Evolutionary conservation across 306 rosid species (phyloP), one percentile per base, ranked within the genome.

Genomic region (Corylus avellana): DNA sequence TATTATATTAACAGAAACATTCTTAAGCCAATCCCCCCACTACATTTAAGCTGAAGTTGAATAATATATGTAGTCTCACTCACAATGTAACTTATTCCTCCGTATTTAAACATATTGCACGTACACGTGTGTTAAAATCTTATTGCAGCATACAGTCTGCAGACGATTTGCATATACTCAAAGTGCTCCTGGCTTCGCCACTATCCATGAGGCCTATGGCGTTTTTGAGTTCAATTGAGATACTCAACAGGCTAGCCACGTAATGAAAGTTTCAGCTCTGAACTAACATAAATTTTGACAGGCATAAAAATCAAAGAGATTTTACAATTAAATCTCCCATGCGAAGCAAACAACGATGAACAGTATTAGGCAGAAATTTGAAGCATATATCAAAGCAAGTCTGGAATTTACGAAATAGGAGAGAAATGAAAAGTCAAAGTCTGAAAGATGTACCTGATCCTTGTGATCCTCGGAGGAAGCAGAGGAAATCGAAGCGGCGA

Each of bases 401-500:
- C 12, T 0, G 71, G 48, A 18, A 50, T n/a, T 46, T 46, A 72
- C 7, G 18, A 14, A 59, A 46, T 29, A 29, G 18, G 16, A 14
- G n/a, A 17, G 1, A 46, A 78, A 27, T 4, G 8, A 7, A 47
- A 68, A 27, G 29, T 18, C 5, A 20, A 57, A 32, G 35, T 32
- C 2, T 3, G 35, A 32, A 32, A 39, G 66, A 12, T 47, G 50
- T 5, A 89, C 98, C 97, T 94, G 94, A 78, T 92, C 97, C 75
- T 92, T 94, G 79, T 88, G 92, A 83, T 94, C 97, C 82, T 92
- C 96, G 13, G 90, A 76, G 73, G 82, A 78, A 58, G 90, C 72
- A 25, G 94, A 82, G 13, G 96, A 85, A 75, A 93, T 87, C 22
- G 97, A 84, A 63, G 96, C 87, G 13, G 94, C 91, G 18, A 94